Conservation (phyloP, 768 basidiomycete species). For the Dentipellis sp. region DNA sequence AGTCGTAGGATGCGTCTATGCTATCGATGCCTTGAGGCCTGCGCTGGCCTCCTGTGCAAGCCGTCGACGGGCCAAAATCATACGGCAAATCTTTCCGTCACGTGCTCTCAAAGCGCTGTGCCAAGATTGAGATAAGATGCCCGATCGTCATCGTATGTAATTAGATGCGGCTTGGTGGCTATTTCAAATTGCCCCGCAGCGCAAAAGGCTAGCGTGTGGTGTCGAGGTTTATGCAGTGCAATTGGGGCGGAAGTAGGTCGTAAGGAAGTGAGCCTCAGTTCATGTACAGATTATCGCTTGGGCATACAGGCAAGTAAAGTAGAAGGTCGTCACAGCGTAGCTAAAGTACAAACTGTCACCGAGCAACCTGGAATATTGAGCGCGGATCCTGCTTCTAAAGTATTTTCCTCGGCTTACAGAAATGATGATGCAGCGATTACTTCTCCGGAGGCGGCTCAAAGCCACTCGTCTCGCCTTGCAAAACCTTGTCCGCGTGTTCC, state of each 20-base stretch:
- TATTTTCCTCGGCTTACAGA: too few relatives aligned
- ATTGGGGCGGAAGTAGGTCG: too few relatives aligned
- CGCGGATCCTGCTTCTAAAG: too few relatives aligned
- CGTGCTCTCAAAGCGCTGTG: background rate
- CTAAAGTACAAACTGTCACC: too few relatives aligned
- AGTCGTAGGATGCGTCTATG: background rate
- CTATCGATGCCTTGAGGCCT: background rate
- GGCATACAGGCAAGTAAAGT: too few relatives aligned
- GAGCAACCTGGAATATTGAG: too few relatives aligned
- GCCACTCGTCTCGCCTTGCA: slow-evolving; percentile 33
- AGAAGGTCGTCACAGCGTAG: too few relatives aligned
- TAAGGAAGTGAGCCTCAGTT: too few relatives aligned
- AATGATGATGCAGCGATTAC: background rate
- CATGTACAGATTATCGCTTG: too few relatives aligned
- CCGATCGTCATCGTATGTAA: background rate
- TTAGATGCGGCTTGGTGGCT: background rate
- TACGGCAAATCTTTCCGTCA: background rate
- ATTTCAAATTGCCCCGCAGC: background rate
- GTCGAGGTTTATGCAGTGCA: too few relatives aligned
- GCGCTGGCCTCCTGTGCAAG: background rate
- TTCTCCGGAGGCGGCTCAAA: slow-evolving; percentile 3
- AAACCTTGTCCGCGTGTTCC: slow-evolving; percentile 43
- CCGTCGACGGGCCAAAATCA: too few relatives aligned
- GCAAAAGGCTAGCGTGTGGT: too few relatives aligned
- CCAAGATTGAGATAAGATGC: background rate